A percentile compares a stretch with the other conserved stretches of the same genome.
phyloP scores from a whole-genome alignment of 257 asterid genomes.

The Jacaranda copaia region DNA sequence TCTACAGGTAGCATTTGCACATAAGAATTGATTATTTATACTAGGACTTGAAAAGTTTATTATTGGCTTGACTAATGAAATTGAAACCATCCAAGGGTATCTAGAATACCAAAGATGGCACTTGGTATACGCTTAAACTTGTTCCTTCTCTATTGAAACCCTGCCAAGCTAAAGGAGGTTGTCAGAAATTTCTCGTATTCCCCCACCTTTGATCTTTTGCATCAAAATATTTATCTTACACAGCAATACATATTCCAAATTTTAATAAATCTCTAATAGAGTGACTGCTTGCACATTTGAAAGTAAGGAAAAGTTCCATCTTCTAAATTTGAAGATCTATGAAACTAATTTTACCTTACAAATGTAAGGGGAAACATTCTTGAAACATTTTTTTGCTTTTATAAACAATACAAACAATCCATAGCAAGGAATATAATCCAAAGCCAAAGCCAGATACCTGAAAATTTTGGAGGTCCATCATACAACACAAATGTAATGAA shows the following conservation, averaged over 20 bases:
- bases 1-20: too few relatives aligned
- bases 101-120: not conserved
- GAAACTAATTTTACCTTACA: constrained; percentile 56
- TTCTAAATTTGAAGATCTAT: constrained; percentile 12
- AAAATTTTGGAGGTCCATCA: not conserved
- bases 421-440: constrained; percentile 79
- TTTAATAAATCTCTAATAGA: too few relatives aligned
- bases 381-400: constrained; percentile 60
- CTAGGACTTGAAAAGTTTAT: too few relatives aligned
- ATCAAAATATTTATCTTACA: not conserved
- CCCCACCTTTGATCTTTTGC: not conserved
- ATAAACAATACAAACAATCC: constrained; percentile 66
- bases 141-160: constrained; percentile 56
- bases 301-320: not conserved
- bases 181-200: constrained; percentile 11
- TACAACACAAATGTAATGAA: not conserved
- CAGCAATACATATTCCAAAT: not conserved
- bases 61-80: too few relatives aligned
- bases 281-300: not conserved
- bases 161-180: constrained; percentile 39
- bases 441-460: constrained; percentile 80
- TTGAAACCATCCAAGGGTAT: not conserved
- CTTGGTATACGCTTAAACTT: not conserved
- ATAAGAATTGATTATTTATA: too few relatives aligned
- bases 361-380: constrained; percentile 56